A percentile compares a stretch with the other conserved stretches of the same genome.
phyloP scores from a whole-genome alignment of 768 basidiomycete species.

The Rhodotorula diobovata region DNA sequence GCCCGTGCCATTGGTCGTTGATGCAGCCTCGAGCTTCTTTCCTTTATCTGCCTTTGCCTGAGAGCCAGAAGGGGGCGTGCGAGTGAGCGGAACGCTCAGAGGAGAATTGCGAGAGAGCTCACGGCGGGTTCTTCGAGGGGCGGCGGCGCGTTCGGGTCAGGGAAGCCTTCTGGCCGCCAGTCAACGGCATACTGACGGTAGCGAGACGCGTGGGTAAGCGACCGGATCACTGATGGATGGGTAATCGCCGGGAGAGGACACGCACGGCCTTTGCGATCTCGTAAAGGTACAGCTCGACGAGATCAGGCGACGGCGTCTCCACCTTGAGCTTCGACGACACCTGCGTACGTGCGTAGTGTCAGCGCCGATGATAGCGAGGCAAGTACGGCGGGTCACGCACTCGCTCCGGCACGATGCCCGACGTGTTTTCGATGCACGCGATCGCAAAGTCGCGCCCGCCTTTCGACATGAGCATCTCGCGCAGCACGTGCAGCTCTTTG shows the following conservation, averaged over 20 bases:
- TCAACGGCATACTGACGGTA: slow-evolving; percentile 23
- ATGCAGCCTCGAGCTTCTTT: too few species aligned
- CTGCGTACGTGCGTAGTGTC: slow-evolving; percentile 48
- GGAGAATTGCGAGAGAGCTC: neutral
- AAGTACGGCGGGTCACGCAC: slow-evolving; percentile 55
- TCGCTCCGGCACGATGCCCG: slow-evolving; percentile 73
- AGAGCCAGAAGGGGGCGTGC: too few species aligned
- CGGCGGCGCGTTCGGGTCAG: slow-evolving; percentile 5
- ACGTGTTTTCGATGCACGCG: slow-evolving; percentile 78
- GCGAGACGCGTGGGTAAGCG: neutral
- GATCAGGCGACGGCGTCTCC: slow-evolving; percentile 63
- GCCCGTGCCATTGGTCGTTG: neutral
- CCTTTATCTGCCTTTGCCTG: too few species aligned
- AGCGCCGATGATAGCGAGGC: neutral
- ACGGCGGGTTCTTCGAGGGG: neutral
- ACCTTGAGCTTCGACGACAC: slow-evolving; percentile 68
- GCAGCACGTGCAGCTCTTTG: slow-evolving; percentile 64
- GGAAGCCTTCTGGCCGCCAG: slow-evolving; percentile 27
- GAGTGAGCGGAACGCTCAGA: too few species aligned
- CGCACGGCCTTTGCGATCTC: slow-evolving; percentile 73
- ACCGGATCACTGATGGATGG: too few species aligned
- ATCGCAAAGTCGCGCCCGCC: slow-evolving; percentile 85
- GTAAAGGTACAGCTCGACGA: slow-evolving; percentile 80
- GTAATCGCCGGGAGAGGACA: too few species aligned
- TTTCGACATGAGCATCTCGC: slow-evolving; percentile 93